Evolutionary conservation across 495 filamentous ascomycete species (phyloP).

Genomic region (Amniculicola lignicola): DNA sequence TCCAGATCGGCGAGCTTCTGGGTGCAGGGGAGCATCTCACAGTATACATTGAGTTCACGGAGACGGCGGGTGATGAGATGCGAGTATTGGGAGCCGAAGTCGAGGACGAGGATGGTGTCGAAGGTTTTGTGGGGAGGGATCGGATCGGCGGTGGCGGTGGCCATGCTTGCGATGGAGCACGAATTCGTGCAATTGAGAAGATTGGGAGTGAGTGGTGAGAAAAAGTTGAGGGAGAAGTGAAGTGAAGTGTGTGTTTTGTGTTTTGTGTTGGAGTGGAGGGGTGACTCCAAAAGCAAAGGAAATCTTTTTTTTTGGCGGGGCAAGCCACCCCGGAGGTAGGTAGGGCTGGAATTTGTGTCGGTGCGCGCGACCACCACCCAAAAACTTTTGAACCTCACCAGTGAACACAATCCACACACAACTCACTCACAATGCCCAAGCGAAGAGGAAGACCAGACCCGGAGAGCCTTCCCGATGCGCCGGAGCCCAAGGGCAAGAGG

Average conservation of each 20-base stretch:
- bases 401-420: slow-evolving; percentile 5
- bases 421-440: slow-evolving; percentile 32
- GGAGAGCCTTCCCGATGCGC: slow-evolving; percentile 27
- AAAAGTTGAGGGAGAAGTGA: background rate
- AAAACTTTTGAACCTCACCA: background rate
- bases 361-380: too few relatives aligned
- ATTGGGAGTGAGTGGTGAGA: background rate
- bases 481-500: slow-evolving; percentile 17
- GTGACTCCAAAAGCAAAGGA: background rate
- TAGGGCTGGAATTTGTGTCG: background rate
- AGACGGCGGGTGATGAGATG: slow-evolving; percentile 77
- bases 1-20: slow-evolving; percentile 73
- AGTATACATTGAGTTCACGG: slow-evolving; percentile 78
- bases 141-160: slow-evolving; percentile 38
- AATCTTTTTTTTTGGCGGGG: slow-evolving; percentile 1
- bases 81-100: slow-evolving; percentile 66
- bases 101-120: slow-evolving; percentile 64
- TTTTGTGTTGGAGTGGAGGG: background rate
- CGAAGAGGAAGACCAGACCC: slow-evolving; percentile 29
- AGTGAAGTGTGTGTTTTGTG: background rate
- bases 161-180: slow-evolving; percentile 29
- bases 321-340: background rate
- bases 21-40: slow-evolving; percentile 91
- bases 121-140: slow-evolving; percentile 55
- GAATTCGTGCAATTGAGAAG: background rate